Evolutionary conservation across 768 basidiomycete genomes (phyloP).

Genomic region (Wakefieldia striispora): DNA sequence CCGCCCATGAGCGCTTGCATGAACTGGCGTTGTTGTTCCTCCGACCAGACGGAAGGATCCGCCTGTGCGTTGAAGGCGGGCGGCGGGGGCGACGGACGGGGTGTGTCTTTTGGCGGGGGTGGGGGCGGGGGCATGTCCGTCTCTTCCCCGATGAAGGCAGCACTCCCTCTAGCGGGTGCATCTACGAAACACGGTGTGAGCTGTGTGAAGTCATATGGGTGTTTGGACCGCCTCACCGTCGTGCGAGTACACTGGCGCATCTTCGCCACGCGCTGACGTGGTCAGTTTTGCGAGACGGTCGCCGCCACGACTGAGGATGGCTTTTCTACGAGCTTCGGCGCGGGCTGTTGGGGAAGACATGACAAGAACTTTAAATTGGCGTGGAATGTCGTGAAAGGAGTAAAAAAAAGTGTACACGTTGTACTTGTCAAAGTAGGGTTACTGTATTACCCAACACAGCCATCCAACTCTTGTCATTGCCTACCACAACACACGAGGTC

Average conservation of each 20-base stretch:
- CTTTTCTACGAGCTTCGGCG: constrained; percentile 75
- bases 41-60: constrained; percentile 62
- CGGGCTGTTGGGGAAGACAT: constrained; percentile 56
- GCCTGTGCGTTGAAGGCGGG: constrained; percentile 30
- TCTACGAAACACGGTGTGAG: constrained; percentile 3
- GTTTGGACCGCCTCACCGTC: constrained; percentile 35
- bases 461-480: too few species aligned
- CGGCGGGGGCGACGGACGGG: constrained; percentile 24
- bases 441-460: too few species aligned
- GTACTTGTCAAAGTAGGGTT: too few species aligned
- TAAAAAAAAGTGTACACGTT: constrained; percentile 7
- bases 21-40: constrained; percentile 67
- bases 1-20: constrained; percentile 59
- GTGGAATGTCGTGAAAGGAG: constrained; percentile 7
- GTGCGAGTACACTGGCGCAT: constrained; percentile 54
- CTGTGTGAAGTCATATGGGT: not conserved
- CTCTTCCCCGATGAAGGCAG: constrained; percentile 40
- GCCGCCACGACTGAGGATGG: constrained; percentile 67
- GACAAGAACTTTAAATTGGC: not conserved
- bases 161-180: constrained; percentile 10
- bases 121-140: constrained; percentile 28
- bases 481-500: not conserved
- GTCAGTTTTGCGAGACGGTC: constrained; percentile 81
- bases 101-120: constrained; percentile 22
- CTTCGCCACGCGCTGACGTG: constrained; percentile 69